phyloP scores from a whole-genome alignment of 148 eudicot species.

The Vaccinium vitisidaea region DNA sequence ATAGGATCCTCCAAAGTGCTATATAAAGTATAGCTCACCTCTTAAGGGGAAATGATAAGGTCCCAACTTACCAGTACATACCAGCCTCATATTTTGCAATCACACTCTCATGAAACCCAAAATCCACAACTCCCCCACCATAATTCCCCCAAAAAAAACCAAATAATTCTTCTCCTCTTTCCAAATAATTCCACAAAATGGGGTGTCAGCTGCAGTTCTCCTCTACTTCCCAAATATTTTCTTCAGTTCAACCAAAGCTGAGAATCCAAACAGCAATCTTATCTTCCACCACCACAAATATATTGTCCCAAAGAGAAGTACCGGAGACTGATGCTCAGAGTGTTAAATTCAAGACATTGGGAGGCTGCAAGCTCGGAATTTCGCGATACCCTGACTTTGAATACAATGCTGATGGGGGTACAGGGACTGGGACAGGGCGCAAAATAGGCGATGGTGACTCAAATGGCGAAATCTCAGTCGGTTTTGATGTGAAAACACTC shows the following conservation, averaged over 20 bases:
- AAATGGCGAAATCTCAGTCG: slow-evolving; percentile 37
- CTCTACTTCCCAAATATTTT: slow-evolving; percentile 35
- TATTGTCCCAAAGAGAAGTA: slow-evolving; percentile 14
- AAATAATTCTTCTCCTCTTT: background rate
- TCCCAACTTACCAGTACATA: background rate
- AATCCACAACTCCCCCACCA: background rate
- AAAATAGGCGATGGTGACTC: slow-evolving; percentile 14
- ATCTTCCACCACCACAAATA: slow-evolving; percentile 34
- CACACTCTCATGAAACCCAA: slow-evolving; percentile 6
- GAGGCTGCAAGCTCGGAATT: slow-evolving; percentile 80
- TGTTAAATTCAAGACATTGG: slow-evolving; percentile 57
- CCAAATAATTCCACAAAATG: slow-evolving; percentile 24
- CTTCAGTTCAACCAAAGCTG: slow-evolving; percentile 26
- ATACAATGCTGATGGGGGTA: slow-evolving; percentile 75
- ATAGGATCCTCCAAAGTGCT: background rate
- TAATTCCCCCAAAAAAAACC: background rate
- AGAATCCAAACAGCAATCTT: slow-evolving; percentile 18
- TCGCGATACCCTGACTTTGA: slow-evolving; percentile 75
- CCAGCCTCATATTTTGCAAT: slow-evolving; percentile 15
- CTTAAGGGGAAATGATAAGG: background rate
- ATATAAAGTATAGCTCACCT: background rate
- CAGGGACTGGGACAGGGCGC: slow-evolving; percentile 50
- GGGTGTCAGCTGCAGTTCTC: slow-evolving; percentile 31
- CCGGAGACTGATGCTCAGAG: slow-evolving; percentile 28
- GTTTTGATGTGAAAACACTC: slow-evolving; percentile 52